Conservation (phyloP, 2,329 filamentous ascomycete genomes). For the Fusarium vanettenii region DNA sequence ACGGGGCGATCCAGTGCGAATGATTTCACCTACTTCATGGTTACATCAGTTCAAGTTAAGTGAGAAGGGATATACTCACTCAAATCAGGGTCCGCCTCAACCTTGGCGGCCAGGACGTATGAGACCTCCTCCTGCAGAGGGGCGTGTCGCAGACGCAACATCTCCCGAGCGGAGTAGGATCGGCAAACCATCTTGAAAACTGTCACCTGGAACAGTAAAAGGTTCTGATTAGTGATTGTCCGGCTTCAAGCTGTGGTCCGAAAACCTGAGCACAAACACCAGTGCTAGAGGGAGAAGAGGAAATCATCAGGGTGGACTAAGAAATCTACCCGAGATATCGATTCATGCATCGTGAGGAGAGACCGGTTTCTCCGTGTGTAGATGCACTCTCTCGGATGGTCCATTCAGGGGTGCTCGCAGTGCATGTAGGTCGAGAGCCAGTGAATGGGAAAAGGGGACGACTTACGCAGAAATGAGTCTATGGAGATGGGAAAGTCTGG, state of each 20-base stretch:
- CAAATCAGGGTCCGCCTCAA: constrained; percentile 55
- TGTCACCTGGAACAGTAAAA: constrained; percentile 45
- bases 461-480: constrained; percentile 47
- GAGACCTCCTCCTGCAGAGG: constrained; percentile 43
- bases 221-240: constrained; percentile 46
- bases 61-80: constrained; percentile 46
- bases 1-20: constrained; percentile 44
- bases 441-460: not conserved
- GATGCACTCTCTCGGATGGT: not conserved
- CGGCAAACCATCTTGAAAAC: constrained; percentile 57
- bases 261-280: constrained; percentile 24
- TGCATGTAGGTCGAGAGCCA: not conserved
- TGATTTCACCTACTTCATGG: constrained; percentile 44
- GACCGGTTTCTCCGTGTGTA: not conserved
- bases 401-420: not conserved
- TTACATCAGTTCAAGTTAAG: constrained; percentile 11
- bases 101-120: constrained; percentile 45
- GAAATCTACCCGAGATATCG: not conserved
- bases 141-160: constrained; percentile 52
- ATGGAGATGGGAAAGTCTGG: constrained; percentile 50
- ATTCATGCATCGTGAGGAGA: not conserved
- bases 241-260: constrained; percentile 41
- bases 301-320: not conserved
- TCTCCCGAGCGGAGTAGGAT: constrained; percentile 58
- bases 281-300: not conserved